Evolutionary conservation across 2,329 filamentous ascomycete species (phyloP).

Genomic region (Aureobasidium sp.): DNA sequence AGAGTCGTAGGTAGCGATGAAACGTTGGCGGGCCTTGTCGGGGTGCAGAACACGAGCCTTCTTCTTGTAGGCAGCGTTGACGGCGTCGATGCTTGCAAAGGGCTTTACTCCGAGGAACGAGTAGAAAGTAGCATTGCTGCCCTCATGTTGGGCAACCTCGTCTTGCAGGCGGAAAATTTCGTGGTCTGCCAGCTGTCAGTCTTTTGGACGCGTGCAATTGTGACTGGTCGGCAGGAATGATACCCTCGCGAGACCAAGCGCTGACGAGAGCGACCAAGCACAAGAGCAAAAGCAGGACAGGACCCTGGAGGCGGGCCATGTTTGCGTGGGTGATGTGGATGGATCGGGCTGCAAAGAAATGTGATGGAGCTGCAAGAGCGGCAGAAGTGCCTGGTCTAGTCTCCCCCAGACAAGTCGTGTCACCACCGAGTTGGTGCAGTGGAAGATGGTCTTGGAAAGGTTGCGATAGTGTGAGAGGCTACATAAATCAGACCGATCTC

Average conservation of each 20-base stretch:
- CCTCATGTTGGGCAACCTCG: conserved; percentile 71
- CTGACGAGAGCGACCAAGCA: conserved; percentile 59
- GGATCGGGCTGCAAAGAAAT: conserved; percentile 19
- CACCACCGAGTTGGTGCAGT: background rate
- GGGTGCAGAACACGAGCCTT: conserved; percentile 78
- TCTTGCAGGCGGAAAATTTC: conserved; percentile 96
- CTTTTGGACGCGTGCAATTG: conserved; percentile 18
- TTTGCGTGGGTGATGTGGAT: conserved; percentile 28
- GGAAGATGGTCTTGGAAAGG: background rate
- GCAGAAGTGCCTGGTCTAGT: conserved; percentile 12
- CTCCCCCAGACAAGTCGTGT: conserved; percentile 14
- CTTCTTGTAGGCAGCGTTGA: conserved; percentile 91
- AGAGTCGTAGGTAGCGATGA: conserved; percentile 62
- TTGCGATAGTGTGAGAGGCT: background rate
- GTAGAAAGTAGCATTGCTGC: conserved; percentile 81
- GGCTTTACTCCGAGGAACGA: conserved; percentile 73
- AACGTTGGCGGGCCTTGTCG: conserved; percentile 87
- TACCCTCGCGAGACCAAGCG: conserved; percentile 84
- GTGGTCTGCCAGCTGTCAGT: conserved; percentile 56
- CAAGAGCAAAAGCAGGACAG: conserved; percentile 63
- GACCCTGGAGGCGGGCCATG: conserved; percentile 62
- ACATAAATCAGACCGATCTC: background rate
- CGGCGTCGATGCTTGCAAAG: conserved; percentile 72
- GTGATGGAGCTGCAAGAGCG: conserved; percentile 16
- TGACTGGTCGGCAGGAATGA: conserved; percentile 21